phyloP scores from a whole-genome alignment of 2,329 filamentous ascomycete species.

The Rutstroemia sp. region DNA sequence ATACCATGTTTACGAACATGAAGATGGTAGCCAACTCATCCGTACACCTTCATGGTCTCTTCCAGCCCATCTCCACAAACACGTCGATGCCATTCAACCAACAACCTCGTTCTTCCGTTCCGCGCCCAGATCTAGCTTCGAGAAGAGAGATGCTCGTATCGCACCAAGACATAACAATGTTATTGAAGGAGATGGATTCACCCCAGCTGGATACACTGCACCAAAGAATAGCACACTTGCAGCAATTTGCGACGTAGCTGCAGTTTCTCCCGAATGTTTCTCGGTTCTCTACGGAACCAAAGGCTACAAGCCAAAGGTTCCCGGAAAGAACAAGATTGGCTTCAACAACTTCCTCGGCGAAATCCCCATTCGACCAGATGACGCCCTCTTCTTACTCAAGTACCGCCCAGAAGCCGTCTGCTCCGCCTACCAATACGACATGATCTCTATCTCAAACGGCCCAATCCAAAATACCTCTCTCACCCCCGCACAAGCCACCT shows the following conservation, averaged over 20 bases:
- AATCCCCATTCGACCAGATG: constrained; percentile 19
- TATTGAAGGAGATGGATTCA: neutral
- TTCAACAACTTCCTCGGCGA: constrained; percentile 23
- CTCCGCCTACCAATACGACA: constrained; percentile 13
- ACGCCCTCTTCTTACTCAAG: constrained; percentile 14
- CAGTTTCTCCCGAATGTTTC: constrained; percentile 19
- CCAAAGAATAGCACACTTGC: constrained; percentile 24
- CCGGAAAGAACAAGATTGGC: constrained; percentile 17
- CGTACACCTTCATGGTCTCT: constrained; percentile 51
- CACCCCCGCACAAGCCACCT: constrained; percentile 9
- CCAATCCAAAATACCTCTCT: constrained; percentile 13
- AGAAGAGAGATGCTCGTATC: neutral
- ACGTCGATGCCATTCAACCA: constrained; percentile 53
- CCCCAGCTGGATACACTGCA: constrained; percentile 22
- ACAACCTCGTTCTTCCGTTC: constrained; percentile 50
- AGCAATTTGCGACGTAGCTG: constrained; percentile 55
- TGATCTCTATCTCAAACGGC: constrained; percentile 13
- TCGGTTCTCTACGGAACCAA: constrained; percentile 16
- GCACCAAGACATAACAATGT: constrained; percentile 3
- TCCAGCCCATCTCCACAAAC: constrained; percentile 47
- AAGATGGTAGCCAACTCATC: constrained; percentile 43
- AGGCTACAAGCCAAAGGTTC: constrained; percentile 14
- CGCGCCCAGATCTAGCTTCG: constrained; percentile 2
- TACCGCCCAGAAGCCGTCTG: constrained; percentile 17
- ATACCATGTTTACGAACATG: constrained; percentile 46